Evolutionary conservation across 306 rosid species (phyloP), one percentile per base, ranked within the genome.

Genomic region (Myrica gale): DNA sequence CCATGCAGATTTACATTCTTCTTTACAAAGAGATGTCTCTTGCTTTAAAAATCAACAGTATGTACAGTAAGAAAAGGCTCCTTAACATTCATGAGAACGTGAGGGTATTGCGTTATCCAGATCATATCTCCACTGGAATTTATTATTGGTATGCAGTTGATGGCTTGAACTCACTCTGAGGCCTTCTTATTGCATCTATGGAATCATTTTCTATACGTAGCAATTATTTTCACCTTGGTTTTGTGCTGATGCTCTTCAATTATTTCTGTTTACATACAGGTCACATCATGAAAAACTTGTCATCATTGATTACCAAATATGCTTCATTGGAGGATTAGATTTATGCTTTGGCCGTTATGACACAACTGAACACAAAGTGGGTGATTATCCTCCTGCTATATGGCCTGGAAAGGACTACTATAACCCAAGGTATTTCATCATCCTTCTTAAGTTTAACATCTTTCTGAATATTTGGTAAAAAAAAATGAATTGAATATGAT

Each of bases 381-480:
- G 93, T 51, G 99, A 96, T 82, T 82, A 61, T 68, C 93, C 98
- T 69, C 89, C 99, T 71, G 58, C 54, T 48, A 63, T 78, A 58
- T 96, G 99, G 99, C 97, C 97, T 53, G 99, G 98, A 76, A 96
- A 96, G 82, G 99, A 96, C 88, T 96, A 90, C 74, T 90, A 96
- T 84, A 96, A 96, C 88, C 99, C 99, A 1, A 87, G 99, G 99
- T 96, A 80, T 8, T 41, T 63, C 10, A 63, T 42, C 23, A 41
- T 47, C 41, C 6, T 17, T 41, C 5, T 41, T 6, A 39, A 46
- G 23, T 65, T 61, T 16, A 17, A 39, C 39, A 65, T 65, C 23
- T 16, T n/a, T 65, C 44, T 5, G n/a, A 62, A 62, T 19, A 37
- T 37, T 62, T 32, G 15, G 12, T 3, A 42, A 39, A 66, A 8